These are phyloP conservation scores for Hibiscus mutabilis DNA, from an alignment of 345 rosid species.

Conservation along the genomic window DNA sequence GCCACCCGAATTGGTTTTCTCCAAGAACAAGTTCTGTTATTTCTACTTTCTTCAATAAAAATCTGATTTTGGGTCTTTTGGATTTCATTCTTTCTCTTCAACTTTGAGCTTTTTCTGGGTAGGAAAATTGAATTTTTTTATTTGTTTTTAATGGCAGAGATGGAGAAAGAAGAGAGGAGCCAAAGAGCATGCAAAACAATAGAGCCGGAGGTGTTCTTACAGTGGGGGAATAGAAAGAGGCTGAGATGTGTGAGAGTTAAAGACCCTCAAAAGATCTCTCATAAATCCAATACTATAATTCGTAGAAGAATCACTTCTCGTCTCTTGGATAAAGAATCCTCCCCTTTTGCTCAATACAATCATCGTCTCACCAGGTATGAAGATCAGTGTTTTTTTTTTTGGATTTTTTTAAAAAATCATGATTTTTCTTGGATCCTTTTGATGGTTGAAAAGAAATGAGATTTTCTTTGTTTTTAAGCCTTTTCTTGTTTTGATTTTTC, in stretches of 20 bases:
- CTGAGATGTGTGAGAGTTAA: constrained; percentile 71
- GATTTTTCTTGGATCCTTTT: not conserved
- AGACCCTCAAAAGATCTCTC: constrained; percentile 41
- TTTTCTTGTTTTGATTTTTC: not conserved
- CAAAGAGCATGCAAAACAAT: constrained; percentile 34
- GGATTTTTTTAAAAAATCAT: not conserved
- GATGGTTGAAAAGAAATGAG: not conserved
- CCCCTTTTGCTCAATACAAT: constrained; percentile 30
- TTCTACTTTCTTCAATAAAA: too few species aligned
- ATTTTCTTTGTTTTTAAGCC: not conserved
- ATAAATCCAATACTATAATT: constrained; percentile 37
- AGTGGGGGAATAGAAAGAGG: constrained; percentile 75
- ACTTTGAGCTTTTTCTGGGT: not conserved
- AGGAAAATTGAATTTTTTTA: not conserved
- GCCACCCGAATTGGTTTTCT: not conserved
- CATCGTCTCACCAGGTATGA: constrained; percentile 48
- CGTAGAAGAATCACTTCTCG: constrained; percentile 43
- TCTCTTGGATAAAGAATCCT: constrained; percentile 32
- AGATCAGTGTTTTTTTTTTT: not conserved
- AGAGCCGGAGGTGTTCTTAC: constrained; percentile 49
- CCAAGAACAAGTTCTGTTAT: not conserved
- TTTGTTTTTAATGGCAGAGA: constrained; percentile 18
- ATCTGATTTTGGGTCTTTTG: not conserved
- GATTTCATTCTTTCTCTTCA: not conserved
- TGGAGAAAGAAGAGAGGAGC: constrained; percentile 46